These are phyloP conservation scores for Malus hybrid DNA, from an alignment of 331 rosid genomes.

Conservation along the genomic window DNA sequence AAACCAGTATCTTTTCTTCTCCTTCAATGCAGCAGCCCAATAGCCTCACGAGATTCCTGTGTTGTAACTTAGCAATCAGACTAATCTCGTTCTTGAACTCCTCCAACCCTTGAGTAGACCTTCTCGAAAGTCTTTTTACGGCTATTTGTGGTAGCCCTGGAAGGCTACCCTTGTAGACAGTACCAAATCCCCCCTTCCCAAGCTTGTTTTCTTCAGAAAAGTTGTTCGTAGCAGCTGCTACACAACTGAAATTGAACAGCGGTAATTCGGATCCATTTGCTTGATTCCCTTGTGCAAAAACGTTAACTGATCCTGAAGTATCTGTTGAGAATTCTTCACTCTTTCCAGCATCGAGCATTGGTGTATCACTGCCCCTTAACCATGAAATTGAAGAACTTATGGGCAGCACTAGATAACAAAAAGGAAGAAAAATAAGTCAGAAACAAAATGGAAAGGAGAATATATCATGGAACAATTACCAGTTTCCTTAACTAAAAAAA, in stretches of 20 bases:
- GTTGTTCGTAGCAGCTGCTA: not conserved
- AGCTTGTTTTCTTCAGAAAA: not conserved
- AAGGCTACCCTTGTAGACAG: not conserved
- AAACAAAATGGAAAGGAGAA: not conserved
- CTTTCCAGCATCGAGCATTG: conserved; percentile 9
- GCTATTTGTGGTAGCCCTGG: not conserved
- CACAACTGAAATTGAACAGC: not conserved
- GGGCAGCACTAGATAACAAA: conserved; percentile 24
- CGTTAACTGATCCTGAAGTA: conserved; percentile 38
- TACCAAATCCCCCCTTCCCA: conserved; percentile 14
- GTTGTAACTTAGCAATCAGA: not conserved
- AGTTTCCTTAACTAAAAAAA: too few relatives aligned
- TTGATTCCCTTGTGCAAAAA: conserved; percentile 36
- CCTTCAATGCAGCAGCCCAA: conserved; percentile 2
- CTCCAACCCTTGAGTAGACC: not conserved
- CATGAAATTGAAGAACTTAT: conserved; percentile 28
- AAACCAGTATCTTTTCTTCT: not conserved
- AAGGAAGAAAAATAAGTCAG: not conserved
- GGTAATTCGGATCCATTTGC: conserved; percentile 55
- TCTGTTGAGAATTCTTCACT: conserved; percentile 53
- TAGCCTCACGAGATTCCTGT: not conserved
- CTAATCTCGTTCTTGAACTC: conserved; percentile 1
- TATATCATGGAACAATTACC: too few relatives aligned
- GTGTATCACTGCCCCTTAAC: conserved; percentile 15
- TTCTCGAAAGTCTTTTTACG: not conserved